These are phyloP conservation scores for Hypholoma fasciculare DNA, from an alignment of 768 basidiomycete species.

Conservation along the genomic window DNA sequence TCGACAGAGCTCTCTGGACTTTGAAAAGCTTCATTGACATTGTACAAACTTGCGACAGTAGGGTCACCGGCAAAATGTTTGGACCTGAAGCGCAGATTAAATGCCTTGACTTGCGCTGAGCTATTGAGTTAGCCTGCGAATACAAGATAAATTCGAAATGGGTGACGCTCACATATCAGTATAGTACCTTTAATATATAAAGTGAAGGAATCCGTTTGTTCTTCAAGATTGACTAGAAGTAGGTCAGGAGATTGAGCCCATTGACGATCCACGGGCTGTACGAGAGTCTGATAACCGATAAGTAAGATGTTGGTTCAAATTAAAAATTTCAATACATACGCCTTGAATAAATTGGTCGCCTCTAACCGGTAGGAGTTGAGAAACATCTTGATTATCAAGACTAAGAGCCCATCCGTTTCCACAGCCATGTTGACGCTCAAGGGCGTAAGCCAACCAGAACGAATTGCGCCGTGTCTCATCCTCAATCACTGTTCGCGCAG, in stretches of 20 bases:
- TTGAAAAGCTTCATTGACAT: constrained; percentile 29
- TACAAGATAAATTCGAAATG: background rate
- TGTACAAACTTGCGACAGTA: constrained; percentile 40
- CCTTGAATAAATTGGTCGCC: constrained; percentile 62
- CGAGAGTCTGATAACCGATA: constrained; percentile 37
- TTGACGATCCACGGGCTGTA: constrained; percentile 55
- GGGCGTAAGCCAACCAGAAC: constrained; percentile 73
- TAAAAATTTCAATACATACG: constrained; percentile 34
- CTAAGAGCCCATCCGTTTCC: constrained; percentile 72
- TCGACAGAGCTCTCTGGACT: constrained; percentile 48
- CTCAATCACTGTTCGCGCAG: constrained; percentile 63
- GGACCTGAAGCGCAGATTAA: constrained; percentile 66
- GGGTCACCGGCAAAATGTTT: constrained; percentile 61
- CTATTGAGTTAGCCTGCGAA: no score
- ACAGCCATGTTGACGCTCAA: constrained; percentile 65
- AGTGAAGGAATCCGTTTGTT: constrained; percentile 69
- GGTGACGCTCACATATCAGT: constrained; percentile 49
- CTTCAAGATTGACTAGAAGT: constrained; percentile 58
- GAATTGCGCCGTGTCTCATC: constrained; percentile 72
- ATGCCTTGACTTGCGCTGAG: constrained; percentile 54
- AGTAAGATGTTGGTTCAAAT: background rate
- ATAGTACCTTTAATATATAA: constrained; percentile 71
- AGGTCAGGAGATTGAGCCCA: constrained; percentile 66
- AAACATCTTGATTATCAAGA: constrained; percentile 74
- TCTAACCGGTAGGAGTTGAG: constrained; percentile 66